phyloP scores from a whole-genome alignment of 768 basidiomycete genomes.

The Mycena floridula region DNA sequence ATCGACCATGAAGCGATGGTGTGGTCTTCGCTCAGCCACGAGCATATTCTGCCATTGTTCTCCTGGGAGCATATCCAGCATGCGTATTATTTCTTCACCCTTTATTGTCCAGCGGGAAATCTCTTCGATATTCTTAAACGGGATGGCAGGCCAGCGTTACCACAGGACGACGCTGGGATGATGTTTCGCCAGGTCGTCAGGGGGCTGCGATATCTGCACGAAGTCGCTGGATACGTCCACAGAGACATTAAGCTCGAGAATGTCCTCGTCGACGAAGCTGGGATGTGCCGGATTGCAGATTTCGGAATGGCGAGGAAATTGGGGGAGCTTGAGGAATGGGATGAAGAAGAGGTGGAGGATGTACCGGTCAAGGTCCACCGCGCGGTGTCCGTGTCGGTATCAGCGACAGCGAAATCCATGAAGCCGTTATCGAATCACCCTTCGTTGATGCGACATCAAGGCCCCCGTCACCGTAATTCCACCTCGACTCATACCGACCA shows the following conservation, averaged over 20 bases:
- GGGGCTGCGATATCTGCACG: constrained; percentile 79
- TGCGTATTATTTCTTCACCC: constrained; percentile 77
- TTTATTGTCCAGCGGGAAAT: constrained; percentile 79
- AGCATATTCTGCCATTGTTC: constrained; percentile 84
- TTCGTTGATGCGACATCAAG: constrained; percentile 29
- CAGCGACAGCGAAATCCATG: constrained; percentile 29
- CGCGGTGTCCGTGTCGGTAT: constrained; percentile 16
- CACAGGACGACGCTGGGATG: constrained; percentile 75
- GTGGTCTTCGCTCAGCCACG: constrained; percentile 76
- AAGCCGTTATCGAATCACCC: constrained; percentile 20
- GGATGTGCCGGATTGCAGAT: constrained; percentile 80
- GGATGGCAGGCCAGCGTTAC: constrained; percentile 60
- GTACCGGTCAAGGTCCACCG: constrained; percentile 15
- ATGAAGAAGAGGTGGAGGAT: constrained; percentile 32
- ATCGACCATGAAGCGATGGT: constrained; percentile 66
- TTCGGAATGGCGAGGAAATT: constrained; percentile 77
- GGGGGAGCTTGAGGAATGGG: constrained; percentile 35
- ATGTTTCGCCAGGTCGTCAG: constrained; percentile 84
- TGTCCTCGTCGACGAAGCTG: constrained; percentile 84
- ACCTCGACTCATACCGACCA: constrained; percentile 18
- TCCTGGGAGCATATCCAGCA: constrained; percentile 48
- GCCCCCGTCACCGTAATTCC: constrained; percentile 48
- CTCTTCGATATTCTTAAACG: constrained; percentile 78
- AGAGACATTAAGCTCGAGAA: constrained; percentile 98
- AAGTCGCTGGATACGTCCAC: constrained; percentile 73